phyloP scores from a whole-genome alignment of 2,329 filamentous ascomycete genomes.

The Fusarium palustre region DNA sequence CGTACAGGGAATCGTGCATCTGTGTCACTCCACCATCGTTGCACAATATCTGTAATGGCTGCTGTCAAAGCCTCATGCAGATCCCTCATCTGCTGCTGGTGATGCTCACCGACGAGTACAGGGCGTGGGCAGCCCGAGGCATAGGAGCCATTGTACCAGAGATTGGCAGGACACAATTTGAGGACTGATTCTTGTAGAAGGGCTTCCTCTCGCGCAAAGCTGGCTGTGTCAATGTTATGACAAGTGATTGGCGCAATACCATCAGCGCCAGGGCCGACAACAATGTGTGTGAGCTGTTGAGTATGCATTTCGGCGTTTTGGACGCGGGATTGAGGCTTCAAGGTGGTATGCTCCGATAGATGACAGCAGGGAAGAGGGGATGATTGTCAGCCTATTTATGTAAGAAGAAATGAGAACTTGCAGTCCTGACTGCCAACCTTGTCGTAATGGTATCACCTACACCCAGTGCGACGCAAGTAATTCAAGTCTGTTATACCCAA shows the following conservation, averaged over 20 bases:
- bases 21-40: conserved; percentile 54
- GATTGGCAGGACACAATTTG: conserved; percentile 38
- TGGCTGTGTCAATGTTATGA: conserved; percentile 66
- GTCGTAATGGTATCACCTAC: neutral
- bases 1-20: conserved; percentile 48
- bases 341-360: conserved; percentile 38
- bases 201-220: conserved; percentile 37
- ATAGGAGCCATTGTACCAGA: conserved; percentile 50
- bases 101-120: conserved; percentile 50
- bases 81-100: conserved; percentile 47
- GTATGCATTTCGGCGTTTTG: conserved; percentile 37
- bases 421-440: conserved; percentile 70
- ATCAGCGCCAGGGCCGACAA: conserved; percentile 14
- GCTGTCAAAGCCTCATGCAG: conserved; percentile 50
- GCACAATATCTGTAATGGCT: conserved; percentile 53
- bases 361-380: conserved; percentile 21
- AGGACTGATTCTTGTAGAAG: conserved; percentile 35
- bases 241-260: conserved; percentile 15
- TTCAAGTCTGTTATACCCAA: neutral
- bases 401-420: no score
- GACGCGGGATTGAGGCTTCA: conserved; percentile 44
- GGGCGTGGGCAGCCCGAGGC: conserved; percentile 49
- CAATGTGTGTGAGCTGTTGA: conserved; percentile 37
- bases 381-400: neutral
- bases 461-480: neutral